Conservation (phyloP, 208 protist species). For the Leishmania gerbilli region DNA sequence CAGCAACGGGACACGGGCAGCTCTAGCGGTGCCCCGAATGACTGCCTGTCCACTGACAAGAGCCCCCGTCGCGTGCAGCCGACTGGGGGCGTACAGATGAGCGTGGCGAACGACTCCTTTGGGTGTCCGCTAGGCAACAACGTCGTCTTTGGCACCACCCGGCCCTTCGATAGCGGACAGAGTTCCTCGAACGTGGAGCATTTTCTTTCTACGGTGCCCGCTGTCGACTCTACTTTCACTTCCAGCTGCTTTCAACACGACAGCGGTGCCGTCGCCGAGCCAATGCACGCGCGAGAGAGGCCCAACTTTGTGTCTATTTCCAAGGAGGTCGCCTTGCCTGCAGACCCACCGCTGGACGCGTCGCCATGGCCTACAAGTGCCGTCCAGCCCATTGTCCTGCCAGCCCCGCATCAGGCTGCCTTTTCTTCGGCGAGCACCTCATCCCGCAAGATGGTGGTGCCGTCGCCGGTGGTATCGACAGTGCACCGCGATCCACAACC, state of each 20-base stretch:
- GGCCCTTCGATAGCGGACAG: constrained; percentile 33
- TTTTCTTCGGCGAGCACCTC: neutral
- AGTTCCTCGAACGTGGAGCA: constrained; percentile 30
- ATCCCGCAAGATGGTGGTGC: constrained; percentile 1
- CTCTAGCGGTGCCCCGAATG: neutral
- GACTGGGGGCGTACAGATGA: neutral
- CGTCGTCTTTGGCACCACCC: constrained; percentile 40
- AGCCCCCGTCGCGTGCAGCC: neutral
- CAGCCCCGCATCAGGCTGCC: neutral
- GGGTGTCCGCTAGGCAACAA: constrained; percentile 26
- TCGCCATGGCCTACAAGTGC: constrained; percentile 1
- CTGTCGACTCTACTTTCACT: constrained; percentile 11
- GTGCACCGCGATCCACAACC: constrained; percentile 10
- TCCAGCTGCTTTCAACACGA: neutral
- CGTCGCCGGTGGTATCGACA: neutral
- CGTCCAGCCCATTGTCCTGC: constrained; percentile 4
- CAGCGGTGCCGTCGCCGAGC: neutral
- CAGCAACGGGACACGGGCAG: neutral
- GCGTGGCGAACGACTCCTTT: constrained; percentile 51
- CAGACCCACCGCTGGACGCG: constrained; percentile 7
- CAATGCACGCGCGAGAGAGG: constrained; percentile 23
- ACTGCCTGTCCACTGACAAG: neutral
- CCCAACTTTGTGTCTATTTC: constrained; percentile 38
- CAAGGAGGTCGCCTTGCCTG: constrained; percentile 7
- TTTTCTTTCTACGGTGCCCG: constrained; percentile 36